A percentile compares a stretch with the other conserved stretches of the same genome.
These are phyloP conservation scores for Cyclocybe cylindracea DNA, from an alignment of 768 basidiomycete species.

Conservation along the genomic window DNA sequence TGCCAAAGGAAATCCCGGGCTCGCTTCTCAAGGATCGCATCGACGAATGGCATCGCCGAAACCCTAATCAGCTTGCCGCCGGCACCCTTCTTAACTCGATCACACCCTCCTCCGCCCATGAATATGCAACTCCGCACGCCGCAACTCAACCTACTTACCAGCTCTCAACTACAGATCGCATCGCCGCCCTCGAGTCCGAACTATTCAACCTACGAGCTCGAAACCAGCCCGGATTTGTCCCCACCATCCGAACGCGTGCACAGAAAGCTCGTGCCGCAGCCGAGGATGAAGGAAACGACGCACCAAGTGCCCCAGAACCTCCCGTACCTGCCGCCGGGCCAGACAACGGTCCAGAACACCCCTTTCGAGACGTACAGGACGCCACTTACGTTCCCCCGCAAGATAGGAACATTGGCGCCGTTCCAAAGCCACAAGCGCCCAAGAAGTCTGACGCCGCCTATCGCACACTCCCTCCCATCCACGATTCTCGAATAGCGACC, in stretches of 20 bases:
- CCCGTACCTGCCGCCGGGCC: background rate
- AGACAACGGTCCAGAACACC: conserved; percentile 6
- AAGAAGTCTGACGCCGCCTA: conserved; percentile 15
- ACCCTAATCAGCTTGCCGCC: conserved; percentile 12
- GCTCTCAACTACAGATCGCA: conserved; percentile 3
- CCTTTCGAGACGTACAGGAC: conserved; percentile 13
- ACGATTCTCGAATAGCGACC: conserved; percentile 13
- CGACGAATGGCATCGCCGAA: conserved; percentile 17
- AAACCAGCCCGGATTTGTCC: background rate
- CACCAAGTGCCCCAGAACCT: background rate
- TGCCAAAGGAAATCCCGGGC: conserved; percentile 15
- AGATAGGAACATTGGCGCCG: conserved; percentile 10
- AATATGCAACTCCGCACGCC: background rate
- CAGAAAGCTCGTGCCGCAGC: background rate
- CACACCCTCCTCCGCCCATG: background rate
- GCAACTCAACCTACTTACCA: background rate
- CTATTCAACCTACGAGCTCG: conserved; percentile 6
- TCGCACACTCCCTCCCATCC: conserved; percentile 15
- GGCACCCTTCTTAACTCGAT: background rate
- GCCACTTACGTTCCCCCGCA: conserved; percentile 16
- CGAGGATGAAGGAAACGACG: background rate
- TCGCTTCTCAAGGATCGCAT: conserved; percentile 4
- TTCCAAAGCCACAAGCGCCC: background rate
- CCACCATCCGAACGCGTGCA: conserved; percentile 5
- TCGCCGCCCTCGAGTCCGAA: conserved; percentile 11